These are phyloP conservation scores for Brassica juncea DNA, from an alignment of 345 rosid genomes.

Conservation along the genomic window DNA sequence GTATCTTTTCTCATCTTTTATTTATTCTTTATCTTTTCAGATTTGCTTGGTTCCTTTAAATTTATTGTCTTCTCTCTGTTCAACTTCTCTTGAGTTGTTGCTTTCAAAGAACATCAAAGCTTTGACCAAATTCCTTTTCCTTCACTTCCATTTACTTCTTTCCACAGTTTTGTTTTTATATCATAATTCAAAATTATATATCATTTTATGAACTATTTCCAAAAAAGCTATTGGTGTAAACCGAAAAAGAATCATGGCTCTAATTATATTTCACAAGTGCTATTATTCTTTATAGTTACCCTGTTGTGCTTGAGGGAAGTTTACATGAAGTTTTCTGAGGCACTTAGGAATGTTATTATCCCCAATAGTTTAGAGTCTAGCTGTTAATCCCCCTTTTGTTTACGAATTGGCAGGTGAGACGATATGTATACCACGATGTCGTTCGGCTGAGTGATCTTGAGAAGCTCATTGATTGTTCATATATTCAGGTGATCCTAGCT, in stretches of 20 bases:
- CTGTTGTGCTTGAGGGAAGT: constrained; percentile 6
- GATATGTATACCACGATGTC: constrained; percentile 89
- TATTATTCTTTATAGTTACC: constrained; percentile 3
- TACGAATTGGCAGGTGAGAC: constrained; percentile 65
- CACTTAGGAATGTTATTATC: background rate
- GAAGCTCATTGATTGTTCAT: constrained; percentile 88
- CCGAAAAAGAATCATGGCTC: background rate
- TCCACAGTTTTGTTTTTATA: background rate
- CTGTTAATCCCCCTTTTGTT: background rate
- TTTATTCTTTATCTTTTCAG: constrained; percentile 46
- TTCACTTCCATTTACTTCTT: constrained; percentile 32
- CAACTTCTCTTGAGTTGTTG: constrained; percentile 63
- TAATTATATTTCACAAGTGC: background rate
- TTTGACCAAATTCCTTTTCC: constrained; percentile 59
- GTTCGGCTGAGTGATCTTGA: constrained; percentile 84
- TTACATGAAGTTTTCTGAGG: background rate
- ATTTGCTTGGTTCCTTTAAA: constrained; percentile 32
- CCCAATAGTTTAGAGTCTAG: background rate
- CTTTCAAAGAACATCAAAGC: constrained; percentile 78
- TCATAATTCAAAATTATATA: background rate
- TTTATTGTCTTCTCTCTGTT: constrained; percentile 34
- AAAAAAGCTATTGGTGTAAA: constrained; percentile 25
- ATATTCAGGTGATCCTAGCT: constrained; percentile 62
- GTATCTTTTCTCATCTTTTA: constrained; percentile 42
- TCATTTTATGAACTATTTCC: constrained; percentile 3